A percentile compares a stretch with the other conserved stretches of the same genome.
These are phyloP conservation scores for Glonium stellatum DNA, from an alignment of 495 filamentous ascomycete species.

Conservation along the genomic window DNA sequence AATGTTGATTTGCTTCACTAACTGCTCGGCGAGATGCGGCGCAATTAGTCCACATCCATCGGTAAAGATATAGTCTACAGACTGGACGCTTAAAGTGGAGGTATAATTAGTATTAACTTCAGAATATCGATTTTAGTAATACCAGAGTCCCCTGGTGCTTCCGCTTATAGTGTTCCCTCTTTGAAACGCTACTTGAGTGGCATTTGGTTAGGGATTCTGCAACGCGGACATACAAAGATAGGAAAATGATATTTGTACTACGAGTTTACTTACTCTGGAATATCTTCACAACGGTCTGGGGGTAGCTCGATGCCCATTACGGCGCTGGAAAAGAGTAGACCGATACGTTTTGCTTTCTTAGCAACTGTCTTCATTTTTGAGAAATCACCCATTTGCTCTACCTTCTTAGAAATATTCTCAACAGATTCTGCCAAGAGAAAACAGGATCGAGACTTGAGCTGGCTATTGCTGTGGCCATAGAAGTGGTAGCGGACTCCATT, in stretches of 20 bases:
- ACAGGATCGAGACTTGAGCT: conserved; percentile 45
- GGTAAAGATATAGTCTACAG: conserved; percentile 43
- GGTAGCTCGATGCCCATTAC: conserved; percentile 36
- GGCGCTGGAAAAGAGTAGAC: conserved; percentile 44
- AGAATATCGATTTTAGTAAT: too few relatives aligned
- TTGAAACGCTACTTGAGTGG: too few relatives aligned
- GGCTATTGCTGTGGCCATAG: conserved; percentile 49
- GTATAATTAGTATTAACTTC: too few relatives aligned
- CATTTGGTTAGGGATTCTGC: too few relatives aligned
- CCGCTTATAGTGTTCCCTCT: too few relatives aligned
- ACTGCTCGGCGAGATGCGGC: conserved; percentile 32
- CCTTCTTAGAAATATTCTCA: conserved; percentile 35
- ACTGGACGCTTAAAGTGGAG: too few relatives aligned
- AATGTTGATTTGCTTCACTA: conserved; percentile 36
- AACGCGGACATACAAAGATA: too few relatives aligned
- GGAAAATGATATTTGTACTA: too few relatives aligned
- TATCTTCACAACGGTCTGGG: conserved; percentile 41
- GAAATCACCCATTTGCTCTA: conserved; percentile 44
- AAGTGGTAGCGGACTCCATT: conserved; percentile 44
- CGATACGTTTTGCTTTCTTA: conserved; percentile 47
- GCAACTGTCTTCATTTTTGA: conserved; percentile 46
- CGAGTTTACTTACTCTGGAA: too few relatives aligned
- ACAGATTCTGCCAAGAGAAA: conserved; percentile 41
- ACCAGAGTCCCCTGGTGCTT: too few relatives aligned
- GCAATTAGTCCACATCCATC: conserved; percentile 48